Evolutionary conservation across 257 asterid genomes (phyloP), one percentile per base, ranked within the genome.

Genomic region (Mentha longifolia): DNA sequence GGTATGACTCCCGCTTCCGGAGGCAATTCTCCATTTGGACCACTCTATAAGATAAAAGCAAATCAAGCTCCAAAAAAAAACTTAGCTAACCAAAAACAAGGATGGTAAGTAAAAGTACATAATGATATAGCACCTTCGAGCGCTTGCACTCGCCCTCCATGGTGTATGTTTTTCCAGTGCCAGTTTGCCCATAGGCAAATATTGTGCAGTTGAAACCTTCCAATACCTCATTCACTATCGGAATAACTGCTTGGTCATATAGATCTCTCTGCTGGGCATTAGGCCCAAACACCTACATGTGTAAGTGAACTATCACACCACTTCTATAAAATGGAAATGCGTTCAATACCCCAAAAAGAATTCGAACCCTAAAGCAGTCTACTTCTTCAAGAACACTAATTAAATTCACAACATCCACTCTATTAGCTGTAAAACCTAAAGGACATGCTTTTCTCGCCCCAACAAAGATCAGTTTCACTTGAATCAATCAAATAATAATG

Each of bases 111-210:
- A 65, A 43, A 61, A 46, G n/a, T 45, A 42, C 2, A 43, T 75
- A 19, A 61, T n/a, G n/a, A 31, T 4, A 13, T 31, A 25, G 37
- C 83, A 92, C 97, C 97, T 87, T 92, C 1, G 92, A 67, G 73
- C 89, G 87, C 86, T 89, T 87, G 66, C 95, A 86, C 79, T 89
- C 97, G 54, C 97, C 97, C 80, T 92, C 15, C n/a, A n/a, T n/a
- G n/a, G n/a, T n/a, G n/a, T n/a, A n/a, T n/a, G n/a, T n/a, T n/a
- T n/a, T n/a, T n/a, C 97, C 97, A 0, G 97, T 92, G 59, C 97
- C 96, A n/a, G 96, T 92, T 73, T 89, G 97, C 60, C 97, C 95
- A 76, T 92, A 89, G 35, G 96, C 97, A 68, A 92, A 92, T 19
- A 89, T 92, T 6, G 97, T 92, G 66, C 97, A 92, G 78, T 92